phyloP scores from a whole-genome alignment of 768 basidiomycete species.

The Tulasnella sp. region DNA sequence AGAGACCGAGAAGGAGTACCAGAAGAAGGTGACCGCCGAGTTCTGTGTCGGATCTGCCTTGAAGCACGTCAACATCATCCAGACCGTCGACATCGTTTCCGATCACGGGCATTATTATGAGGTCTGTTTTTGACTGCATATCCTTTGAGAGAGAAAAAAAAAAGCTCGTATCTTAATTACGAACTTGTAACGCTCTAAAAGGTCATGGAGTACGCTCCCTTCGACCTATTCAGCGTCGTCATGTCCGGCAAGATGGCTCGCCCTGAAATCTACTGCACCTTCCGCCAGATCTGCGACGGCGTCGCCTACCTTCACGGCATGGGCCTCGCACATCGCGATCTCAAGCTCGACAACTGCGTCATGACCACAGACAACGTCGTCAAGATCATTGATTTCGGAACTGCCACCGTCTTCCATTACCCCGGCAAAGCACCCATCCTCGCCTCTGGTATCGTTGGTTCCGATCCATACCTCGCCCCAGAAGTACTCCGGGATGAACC shows the following conservation, averaged over 20 bases:
- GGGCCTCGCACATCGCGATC: conserved; percentile 94
- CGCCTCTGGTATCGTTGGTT: conserved; percentile 88
- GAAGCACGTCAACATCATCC: conserved; percentile 37
- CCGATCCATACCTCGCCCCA: conserved; percentile 96
- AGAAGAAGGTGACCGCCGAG: conserved; percentile 97
- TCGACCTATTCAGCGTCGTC: conserved; percentile 96
- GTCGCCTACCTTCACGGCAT: conserved; percentile 97
- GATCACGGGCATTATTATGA: conserved; percentile 99
- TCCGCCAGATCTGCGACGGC: conserved; percentile 95
- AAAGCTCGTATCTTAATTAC: neutral
- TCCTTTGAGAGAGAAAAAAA: neutral
- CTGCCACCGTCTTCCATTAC: conserved; percentile 98
- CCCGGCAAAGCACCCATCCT: conserved; percentile 73
- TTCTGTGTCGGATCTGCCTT: conserved; percentile 36
- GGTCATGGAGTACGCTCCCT: conserved; percentile 99
- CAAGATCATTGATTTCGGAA: conserved; percentile 99
- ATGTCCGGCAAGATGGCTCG: conserved; percentile 99
- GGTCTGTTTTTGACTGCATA: conserved; percentile 37
- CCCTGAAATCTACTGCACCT: conserved; percentile 97
- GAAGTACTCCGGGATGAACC: conserved; percentile 72
- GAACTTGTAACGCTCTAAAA: conserved; percentile 25
- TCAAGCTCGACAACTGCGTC: conserved; percentile 99
- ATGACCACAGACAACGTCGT: conserved; percentile 92
- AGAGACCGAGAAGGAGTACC: conserved; percentile 92
- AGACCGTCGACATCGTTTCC: conserved; percentile 91